Evolutionary conservation across 495 filamentous ascomycete species (phyloP), one percentile per base, ranked within the genome.

Genomic region (Penicillium bovifimosum): DNA sequence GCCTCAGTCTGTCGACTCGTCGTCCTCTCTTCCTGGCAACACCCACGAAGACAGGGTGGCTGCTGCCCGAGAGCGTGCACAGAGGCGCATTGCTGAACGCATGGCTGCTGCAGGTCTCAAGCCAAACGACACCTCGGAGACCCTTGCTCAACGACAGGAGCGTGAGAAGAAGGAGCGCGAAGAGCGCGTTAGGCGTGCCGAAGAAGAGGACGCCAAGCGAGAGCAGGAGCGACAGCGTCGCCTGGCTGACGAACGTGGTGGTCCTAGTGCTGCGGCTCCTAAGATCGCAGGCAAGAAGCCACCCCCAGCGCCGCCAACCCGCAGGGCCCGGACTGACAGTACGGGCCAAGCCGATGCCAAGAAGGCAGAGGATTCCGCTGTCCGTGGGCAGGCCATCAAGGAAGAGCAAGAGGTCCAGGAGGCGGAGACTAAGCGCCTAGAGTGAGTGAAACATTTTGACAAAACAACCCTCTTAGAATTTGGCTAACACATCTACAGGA

Each of bases 71-170:
- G 90, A 96, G 66, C 91, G 96, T 65, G 95, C 95, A 10, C 91
- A 97, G 68, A 88, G 90, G 64, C 87, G 91, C 40, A 96, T 99
- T 87, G 91, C 92, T n/a, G 95, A 97, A 67, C 83, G 93, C 43
- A 83, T 99, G 56, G 95, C 95, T 39, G 93, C 92, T 41, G 80
- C 96, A 49, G 93, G 93, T 14, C 80, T 99, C 58, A 93, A 90
- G 62, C 81, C 91, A 26, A 68, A 57, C 24, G 82, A 81, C 42
- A 72, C 81, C 2, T 80, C 82, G 3, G 93, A 99, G 70, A 87
- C 85, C 24, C 71, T 90, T 2, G 78, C 84, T 46, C 91, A 97
- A 71, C 81, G 91, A 39, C 81, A 86, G 50, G 95, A 96, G 60
- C 85, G 93, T 17, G 93, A 99, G 68, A 83, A 79, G 56, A 88